Percentiles rank a stretch among this genome's conserved stretches.
Evolutionary conservation across 805 yeast genomes (phyloP).

Genomic region (Kodamaea nitidulidarum): DNA sequence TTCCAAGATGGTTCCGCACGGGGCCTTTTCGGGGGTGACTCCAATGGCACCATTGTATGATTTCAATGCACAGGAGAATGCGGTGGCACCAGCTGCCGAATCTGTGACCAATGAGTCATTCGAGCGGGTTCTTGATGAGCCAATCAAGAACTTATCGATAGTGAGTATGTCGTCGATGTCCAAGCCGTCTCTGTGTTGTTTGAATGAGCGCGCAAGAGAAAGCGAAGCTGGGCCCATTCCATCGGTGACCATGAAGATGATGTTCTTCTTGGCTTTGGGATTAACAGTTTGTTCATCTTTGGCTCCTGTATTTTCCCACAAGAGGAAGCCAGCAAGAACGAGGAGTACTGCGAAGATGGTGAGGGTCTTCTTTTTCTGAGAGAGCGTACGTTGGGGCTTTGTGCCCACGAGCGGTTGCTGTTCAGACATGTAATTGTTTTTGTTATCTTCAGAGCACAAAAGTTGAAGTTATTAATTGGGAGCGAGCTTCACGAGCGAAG

Average conservation of each 20-base stretch:
- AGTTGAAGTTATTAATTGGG: too few species aligned
- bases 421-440: slow-evolving; percentile 6
- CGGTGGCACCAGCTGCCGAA: slow-evolving; percentile 97
- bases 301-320: neutral
- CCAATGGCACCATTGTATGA: slow-evolving; percentile 90
- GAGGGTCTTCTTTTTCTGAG: slow-evolving; percentile 6
- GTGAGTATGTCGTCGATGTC: slow-evolving; percentile 52
- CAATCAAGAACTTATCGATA: slow-evolving; percentile 69
- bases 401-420: slow-evolving; percentile 13
- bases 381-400: slow-evolving; percentile 1
- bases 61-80: slow-evolving; percentile 80
- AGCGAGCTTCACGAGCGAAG: too few species aligned
- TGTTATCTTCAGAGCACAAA: too few species aligned
- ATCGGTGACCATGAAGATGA: slow-evolving; percentile 86
- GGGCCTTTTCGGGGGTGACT: slow-evolving; percentile 61
- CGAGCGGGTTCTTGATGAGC: slow-evolving; percentile 82
- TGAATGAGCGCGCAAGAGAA: slow-evolving; percentile 72
- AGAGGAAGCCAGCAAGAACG: neutral
- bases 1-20: slow-evolving; percentile 87
- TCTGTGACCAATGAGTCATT: slow-evolving; percentile 78
- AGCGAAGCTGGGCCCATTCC: slow-evolving; percentile 95
- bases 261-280: slow-evolving; percentile 51
- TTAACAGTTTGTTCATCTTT: slow-evolving; percentile 4
- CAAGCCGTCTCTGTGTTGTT: slow-evolving; percentile 56
- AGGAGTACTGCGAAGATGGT: slow-evolving; percentile 7